These are phyloP conservation scores for Kodamaea sp. DNA, from an alignment of 1,139 yeast species.

Conservation along the genomic window DNA sequence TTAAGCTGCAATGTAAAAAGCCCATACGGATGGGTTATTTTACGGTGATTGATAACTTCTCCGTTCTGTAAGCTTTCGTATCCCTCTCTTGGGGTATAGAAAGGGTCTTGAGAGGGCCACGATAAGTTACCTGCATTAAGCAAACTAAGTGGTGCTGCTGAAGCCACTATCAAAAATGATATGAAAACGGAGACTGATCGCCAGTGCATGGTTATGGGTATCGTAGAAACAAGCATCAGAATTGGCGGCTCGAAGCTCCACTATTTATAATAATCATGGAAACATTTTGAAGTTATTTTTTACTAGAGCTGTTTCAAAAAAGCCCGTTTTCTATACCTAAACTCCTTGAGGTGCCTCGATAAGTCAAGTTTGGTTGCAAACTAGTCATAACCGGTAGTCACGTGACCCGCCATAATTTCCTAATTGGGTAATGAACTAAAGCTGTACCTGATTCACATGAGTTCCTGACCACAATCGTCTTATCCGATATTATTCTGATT, in stretches of 20 bases:
- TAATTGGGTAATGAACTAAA: background rate
- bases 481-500: background rate
- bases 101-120: slow-evolving; percentile 19
- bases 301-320: too few species aligned
- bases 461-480: background rate
- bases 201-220: background rate
- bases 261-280: too few species aligned
- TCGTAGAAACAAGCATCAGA: background rate
- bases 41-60: slow-evolving; percentile 25
- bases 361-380: background rate
- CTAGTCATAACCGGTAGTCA: background rate
- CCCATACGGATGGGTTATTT: slow-evolving; percentile 2
- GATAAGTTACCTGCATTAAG: slow-evolving; percentile 1
- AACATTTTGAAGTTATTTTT: too few species aligned
- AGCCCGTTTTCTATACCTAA: background rate
- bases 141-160: slow-evolving; percentile 3
- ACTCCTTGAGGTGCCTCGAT: background rate
- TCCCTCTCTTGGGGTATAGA: slow-evolving; percentile 28
- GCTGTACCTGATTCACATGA: background rate
- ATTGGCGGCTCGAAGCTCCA: too few species aligned
- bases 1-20: slow-evolving; percentile 13
- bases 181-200: background rate
- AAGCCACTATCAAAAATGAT: background rate
- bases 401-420: background rate
- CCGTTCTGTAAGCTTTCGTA: slow-evolving; percentile 26